Conservation (phyloP, 2,329 filamentous ascomycete species). For the Colletotrichum ledebouriae region DNA sequence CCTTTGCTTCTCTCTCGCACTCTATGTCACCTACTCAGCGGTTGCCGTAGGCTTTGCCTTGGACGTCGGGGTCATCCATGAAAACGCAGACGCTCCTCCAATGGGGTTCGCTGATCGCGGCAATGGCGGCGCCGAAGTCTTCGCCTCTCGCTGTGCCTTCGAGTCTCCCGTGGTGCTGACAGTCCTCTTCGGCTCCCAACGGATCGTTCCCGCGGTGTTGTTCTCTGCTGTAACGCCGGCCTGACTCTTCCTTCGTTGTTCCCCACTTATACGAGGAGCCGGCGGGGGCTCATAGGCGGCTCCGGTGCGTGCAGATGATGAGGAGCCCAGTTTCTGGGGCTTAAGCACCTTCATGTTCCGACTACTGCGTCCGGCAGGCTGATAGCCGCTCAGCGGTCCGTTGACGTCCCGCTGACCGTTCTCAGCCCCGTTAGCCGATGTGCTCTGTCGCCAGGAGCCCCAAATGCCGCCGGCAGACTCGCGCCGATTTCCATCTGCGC, state of each 20-base stretch:
- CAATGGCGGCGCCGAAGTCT: slow-evolving; percentile 55
- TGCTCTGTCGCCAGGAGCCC: slow-evolving; percentile 77
- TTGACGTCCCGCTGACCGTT: slow-evolving; percentile 64
- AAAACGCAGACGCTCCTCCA: slow-evolving; percentile 92
- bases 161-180: slow-evolving; percentile 53
- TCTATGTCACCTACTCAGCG: slow-evolving; percentile 35
- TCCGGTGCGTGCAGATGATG: slow-evolving; percentile 65
- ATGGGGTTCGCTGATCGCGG: slow-evolving; percentile 82
- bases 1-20: slow-evolving; percentile 8
- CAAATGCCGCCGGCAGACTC: slow-evolving; percentile 72
- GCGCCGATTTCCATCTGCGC: slow-evolving; percentile 50
- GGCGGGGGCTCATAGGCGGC: slow-evolving; percentile 66
- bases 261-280: slow-evolving; percentile 59
- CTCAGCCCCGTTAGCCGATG: slow-evolving; percentile 63
- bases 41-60: slow-evolving; percentile 57
- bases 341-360: slow-evolving; percentile 93
- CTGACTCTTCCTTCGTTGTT: slow-evolving; percentile 69
- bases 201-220: slow-evolving; percentile 60
- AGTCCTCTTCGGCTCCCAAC: slow-evolving; percentile 69
- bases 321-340: slow-evolving; percentile 72
- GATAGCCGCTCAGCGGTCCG: slow-evolving; percentile 75
- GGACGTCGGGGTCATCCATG: slow-evolving; percentile 80
- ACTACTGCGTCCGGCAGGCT: slow-evolving; percentile 72
- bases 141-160: slow-evolving; percentile 46
- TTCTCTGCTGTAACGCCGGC: slow-evolving; percentile 64